Evolutionary conservation across 2,329 filamentous ascomycete genomes (phyloP).

Genomic region (Epicoccum sorghinum): DNA sequence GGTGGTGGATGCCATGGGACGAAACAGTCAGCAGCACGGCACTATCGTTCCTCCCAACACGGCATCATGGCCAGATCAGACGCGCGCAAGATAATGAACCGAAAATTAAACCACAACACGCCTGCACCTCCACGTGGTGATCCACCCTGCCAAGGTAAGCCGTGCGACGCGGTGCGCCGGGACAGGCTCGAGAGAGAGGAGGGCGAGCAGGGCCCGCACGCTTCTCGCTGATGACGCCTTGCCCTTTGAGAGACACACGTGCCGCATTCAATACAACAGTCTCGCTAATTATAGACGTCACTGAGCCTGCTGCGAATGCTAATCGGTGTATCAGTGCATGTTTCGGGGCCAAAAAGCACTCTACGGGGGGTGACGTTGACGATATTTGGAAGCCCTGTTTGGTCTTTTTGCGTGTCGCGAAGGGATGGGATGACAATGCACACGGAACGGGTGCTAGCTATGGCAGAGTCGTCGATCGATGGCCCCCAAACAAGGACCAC

Average conservation of each 20-base stretch:
- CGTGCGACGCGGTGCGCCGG: constrained; percentile 31
- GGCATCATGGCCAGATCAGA: constrained; percentile 20
- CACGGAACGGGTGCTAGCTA: constrained; percentile 24
- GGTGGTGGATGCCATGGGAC: constrained; percentile 4
- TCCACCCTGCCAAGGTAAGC: constrained; percentile 29
- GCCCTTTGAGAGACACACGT: constrained; percentile 39
- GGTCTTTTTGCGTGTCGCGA: constrained; percentile 22
- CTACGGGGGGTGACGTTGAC: constrained; percentile 16
- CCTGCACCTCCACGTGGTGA: constrained; percentile 43
- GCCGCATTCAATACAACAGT: constrained; percentile 43
- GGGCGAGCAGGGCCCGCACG: constrained; percentile 17
- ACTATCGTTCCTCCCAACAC: constrained; percentile 12
- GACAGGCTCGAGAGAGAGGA: constrained; percentile 34
- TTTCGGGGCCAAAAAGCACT: constrained; percentile 35
- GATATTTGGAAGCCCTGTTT: constrained; percentile 1
- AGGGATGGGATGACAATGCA: constrained; percentile 19
- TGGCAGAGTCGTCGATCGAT: constrained; percentile 18
- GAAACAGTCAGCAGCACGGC: constrained; percentile 17
- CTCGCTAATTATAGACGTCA: constrained; percentile 40
- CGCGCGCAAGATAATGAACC: constrained; percentile 27
- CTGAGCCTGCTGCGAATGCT: constrained; percentile 19
- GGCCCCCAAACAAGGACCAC: constrained; percentile 14
- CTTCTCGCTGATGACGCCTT: constrained; percentile 36
- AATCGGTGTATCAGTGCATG: constrained; percentile 26
- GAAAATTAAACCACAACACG: constrained; percentile 17